Evolutionary conservation across 805 yeast species (phyloP).

Genomic region (Cyberlindnera mrakii): DNA sequence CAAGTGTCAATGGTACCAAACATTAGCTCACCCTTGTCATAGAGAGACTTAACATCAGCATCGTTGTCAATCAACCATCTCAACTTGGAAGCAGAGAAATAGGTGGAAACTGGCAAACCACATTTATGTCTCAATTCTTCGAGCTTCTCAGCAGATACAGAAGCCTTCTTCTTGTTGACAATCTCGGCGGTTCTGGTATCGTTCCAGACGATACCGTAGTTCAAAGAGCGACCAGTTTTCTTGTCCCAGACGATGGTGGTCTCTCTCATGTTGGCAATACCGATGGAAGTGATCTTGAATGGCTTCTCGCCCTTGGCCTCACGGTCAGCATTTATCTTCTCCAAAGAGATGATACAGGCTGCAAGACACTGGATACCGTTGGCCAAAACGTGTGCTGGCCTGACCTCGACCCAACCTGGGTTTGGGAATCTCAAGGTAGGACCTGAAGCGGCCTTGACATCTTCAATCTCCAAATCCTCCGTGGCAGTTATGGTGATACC

Average conservation of each 20-base stretch:
- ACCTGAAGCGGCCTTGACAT: slow-evolving; percentile 35
- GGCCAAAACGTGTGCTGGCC: slow-evolving; percentile 75
- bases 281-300: slow-evolving; percentile 66
- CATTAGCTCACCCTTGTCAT: slow-evolving; percentile 74
- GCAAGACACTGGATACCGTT: slow-evolving; percentile 78
- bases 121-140: slow-evolving; percentile 55
- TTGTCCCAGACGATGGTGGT: slow-evolving; percentile 87
- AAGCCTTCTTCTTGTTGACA: slow-evolving; percentile 54
- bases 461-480: slow-evolving; percentile 57
- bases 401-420: slow-evolving; percentile 94
- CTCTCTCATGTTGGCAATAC: slow-evolving; percentile 94
- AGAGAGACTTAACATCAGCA: slow-evolving; percentile 55
- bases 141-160: slow-evolving; percentile 48
- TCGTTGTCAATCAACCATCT: slow-evolving; percentile 86
- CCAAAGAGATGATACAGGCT: slow-evolving; percentile 51
- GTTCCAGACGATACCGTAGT: slow-evolving; percentile 90
- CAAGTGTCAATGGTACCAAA: slow-evolving; percentile 94
- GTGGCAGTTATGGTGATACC: slow-evolving; percentile 62
- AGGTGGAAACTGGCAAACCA: slow-evolving; percentile 86
- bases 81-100: slow-evolving; percentile 85
- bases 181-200: slow-evolving; percentile 81
- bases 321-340: slow-evolving; percentile 48
- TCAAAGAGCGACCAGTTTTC: slow-evolving; percentile 77
- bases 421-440: slow-evolving; percentile 75
- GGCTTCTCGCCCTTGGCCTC: slow-evolving; percentile 38